Conservation (phyloP, 345 rosid species). For the Populus euphratica region DNA sequence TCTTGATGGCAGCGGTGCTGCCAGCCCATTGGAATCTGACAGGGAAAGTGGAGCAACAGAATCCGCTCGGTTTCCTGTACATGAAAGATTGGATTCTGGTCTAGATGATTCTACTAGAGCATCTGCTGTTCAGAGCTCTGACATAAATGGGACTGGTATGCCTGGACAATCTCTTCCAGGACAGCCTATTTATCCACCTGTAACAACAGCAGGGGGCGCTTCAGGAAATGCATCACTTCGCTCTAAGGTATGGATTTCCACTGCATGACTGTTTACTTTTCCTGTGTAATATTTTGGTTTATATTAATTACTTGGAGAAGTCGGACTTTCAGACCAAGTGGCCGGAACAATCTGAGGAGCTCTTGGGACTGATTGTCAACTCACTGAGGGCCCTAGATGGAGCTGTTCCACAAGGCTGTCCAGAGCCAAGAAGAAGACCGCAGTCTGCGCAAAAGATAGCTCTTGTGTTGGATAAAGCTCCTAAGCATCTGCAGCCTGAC, state of each 20-base stretch:
- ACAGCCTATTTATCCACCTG: conserved; percentile 57
- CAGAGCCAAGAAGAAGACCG: conserved; percentile 90
- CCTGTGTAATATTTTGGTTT: conserved; percentile 10
- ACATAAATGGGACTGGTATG: conserved; percentile 40
- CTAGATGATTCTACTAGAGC: conserved; percentile 56
- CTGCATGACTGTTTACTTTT: conserved; percentile 19
- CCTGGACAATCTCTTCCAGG: conserved; percentile 55
- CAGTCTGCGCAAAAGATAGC: conserved; percentile 92
- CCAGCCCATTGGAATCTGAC: conserved; percentile 55
- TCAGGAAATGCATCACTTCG: conserved; percentile 55
- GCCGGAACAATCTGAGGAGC: conserved; percentile 99
- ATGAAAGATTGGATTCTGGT: conserved; percentile 72
- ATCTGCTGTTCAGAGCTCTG: conserved; percentile 76
- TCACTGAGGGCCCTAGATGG: conserved; percentile 93
- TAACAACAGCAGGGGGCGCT: conserved; percentile 54
- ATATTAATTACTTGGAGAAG: conserved; percentile 22
- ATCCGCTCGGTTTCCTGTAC: conserved; percentile 51
- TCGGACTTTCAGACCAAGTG: conserved; percentile 74
- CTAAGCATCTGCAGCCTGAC: conserved; percentile 84
- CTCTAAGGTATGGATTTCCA: conserved; percentile 58
- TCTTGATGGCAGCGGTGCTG: conserved; percentile 44
- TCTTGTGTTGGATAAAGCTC: conserved; percentile 92
- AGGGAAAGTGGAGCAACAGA: conserved; percentile 61
- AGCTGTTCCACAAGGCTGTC: conserved; percentile 91
- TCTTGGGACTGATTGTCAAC: conserved; percentile 88